Percentiles rank a stretch among this genome's conserved stretches.
These are phyloP conservation scores for Yarrowia divulgata DNA, from an alignment of 805 yeast genomes.

Conservation along the genomic window DNA sequence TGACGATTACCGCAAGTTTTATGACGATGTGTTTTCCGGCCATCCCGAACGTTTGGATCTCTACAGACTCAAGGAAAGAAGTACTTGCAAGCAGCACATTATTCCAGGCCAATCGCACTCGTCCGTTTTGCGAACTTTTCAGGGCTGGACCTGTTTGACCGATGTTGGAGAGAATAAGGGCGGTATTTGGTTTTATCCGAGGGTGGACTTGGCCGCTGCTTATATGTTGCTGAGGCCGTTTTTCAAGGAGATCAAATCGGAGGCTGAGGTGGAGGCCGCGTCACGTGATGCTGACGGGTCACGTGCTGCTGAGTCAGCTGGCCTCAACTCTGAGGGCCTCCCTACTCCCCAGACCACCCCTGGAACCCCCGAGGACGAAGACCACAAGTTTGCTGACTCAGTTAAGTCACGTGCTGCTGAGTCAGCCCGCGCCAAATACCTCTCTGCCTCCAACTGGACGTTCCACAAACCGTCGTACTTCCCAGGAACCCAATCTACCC, in stretches of 20 bases:
- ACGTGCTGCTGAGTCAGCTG: not conserved
- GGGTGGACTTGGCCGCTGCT: not conserved
- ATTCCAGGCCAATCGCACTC: slow-evolving; percentile 8
- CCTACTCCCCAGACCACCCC: not conserved
- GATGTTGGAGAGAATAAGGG: slow-evolving; percentile 15
- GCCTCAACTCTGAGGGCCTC: not conserved
- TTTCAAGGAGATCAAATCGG: not conserved
- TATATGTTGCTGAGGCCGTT: slow-evolving; percentile 9
- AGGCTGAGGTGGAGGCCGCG: not conserved
- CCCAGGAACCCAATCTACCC: not conserved
- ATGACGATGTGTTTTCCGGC: slow-evolving; percentile 5
- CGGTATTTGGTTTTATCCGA: slow-evolving; percentile 12
- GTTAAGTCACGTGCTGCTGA: not conserved
- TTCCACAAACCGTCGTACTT: not conserved
- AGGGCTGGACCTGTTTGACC: slow-evolving; percentile 29
- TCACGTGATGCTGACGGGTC: not conserved
- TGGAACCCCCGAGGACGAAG: not conserved
- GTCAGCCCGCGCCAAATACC: not conserved
- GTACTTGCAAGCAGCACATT: not conserved
- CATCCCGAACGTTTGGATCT: slow-evolving; percentile 8
- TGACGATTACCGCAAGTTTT: not conserved
- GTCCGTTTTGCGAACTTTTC: slow-evolving; percentile 6
- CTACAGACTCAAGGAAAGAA: slow-evolving; percentile 10
- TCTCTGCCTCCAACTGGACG: slow-evolving; percentile 10
- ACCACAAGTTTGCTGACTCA: too few species aligned